phyloP scores from a whole-genome alignment of 169 alveolate genomes.

The Plasmodium chabaudi region DNA sequence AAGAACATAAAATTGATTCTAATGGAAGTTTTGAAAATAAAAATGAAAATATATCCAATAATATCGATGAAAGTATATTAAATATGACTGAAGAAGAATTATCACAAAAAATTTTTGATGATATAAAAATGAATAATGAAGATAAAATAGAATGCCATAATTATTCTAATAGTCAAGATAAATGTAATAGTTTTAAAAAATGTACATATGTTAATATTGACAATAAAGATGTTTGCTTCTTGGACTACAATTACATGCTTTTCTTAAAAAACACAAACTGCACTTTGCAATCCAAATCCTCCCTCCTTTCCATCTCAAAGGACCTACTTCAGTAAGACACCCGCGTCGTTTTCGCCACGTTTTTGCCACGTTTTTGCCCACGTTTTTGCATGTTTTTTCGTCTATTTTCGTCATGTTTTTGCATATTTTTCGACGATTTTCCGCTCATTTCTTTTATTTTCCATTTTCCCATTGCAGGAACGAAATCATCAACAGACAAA shows the following conservation, averaged over 20 bases:
- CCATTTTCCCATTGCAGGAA: constrained; percentile 19
- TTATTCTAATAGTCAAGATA: constrained; percentile 27
- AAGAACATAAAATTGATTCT: constrained; percentile 2
- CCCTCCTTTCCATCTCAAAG: constrained; percentile 45
- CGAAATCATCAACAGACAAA: constrained; percentile 50
- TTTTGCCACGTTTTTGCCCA: not conserved
- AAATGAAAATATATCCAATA: not conserved
- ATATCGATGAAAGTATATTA: constrained; percentile 12
- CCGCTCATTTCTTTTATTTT: constrained; percentile 5
- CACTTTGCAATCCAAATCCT: constrained; percentile 43
- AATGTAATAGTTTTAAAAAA: constrained; percentile 55
- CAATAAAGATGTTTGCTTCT: constrained; percentile 40
- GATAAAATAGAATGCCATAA: constrained; percentile 48
- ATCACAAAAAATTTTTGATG: constrained; percentile 41
- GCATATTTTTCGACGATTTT: too few species aligned
- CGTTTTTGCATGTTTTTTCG: too few species aligned
- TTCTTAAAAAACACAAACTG: constrained; percentile 45
- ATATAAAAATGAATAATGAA: constrained; percentile 42
- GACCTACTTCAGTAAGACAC: constrained; percentile 22
- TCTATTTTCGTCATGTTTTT: too few species aligned
- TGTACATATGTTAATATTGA: constrained; percentile 59
- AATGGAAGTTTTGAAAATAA: not conserved
- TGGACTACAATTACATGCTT: constrained; percentile 53
- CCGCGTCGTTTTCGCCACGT: not conserved
- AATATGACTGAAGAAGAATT: constrained; percentile 54